Conservation (phyloP, 2,329 filamentous ascomycete genomes). For the Cercospora zeina region DNA sequence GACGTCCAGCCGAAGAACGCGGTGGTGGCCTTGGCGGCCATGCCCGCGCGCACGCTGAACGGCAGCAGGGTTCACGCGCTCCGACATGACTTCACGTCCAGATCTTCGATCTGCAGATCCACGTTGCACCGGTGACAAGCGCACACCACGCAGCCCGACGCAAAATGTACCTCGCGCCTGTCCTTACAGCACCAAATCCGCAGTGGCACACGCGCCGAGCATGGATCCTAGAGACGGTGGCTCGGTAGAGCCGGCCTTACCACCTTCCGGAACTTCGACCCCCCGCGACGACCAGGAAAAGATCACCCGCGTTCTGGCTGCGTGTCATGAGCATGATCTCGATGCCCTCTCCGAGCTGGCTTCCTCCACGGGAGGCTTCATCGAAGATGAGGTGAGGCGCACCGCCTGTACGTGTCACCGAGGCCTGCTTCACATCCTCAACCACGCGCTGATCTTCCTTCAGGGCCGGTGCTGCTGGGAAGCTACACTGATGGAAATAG, state of each 20-base stretch:
- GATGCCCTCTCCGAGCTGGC: conserved; percentile 46
- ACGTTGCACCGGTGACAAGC: background rate
- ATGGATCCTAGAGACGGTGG: background rate
- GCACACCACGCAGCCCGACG: background rate
- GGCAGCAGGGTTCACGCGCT: conserved; percentile 10
- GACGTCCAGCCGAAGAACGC: background rate
- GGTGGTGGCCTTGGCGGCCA: background rate
- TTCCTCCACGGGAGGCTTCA: conserved; percentile 47
- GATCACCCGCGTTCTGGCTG: conserved; percentile 41
- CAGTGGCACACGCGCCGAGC: background rate
- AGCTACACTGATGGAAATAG: conserved; percentile 33
- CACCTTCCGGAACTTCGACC: background rate
- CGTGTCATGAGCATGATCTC: conserved; percentile 46
- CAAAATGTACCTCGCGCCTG: conserved; percentile 15
- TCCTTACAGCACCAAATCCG: background rate
- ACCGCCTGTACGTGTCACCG: conserved; percentile 64
- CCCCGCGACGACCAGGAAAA: conserved; percentile 21
- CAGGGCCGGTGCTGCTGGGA: conserved; percentile 63
- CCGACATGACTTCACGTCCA: background rate
- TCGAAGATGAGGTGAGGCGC: conserved; percentile 61
- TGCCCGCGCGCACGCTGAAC: background rate
- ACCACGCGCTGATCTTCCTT: conserved; percentile 2
- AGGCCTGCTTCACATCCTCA: background rate
- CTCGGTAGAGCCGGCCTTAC: background rate
- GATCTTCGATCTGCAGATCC: conserved; percentile 1